These are phyloP conservation scores for Lodderomyces theae DNA, from an alignment of 1,139 yeast species.

Conservation along the genomic window DNA sequence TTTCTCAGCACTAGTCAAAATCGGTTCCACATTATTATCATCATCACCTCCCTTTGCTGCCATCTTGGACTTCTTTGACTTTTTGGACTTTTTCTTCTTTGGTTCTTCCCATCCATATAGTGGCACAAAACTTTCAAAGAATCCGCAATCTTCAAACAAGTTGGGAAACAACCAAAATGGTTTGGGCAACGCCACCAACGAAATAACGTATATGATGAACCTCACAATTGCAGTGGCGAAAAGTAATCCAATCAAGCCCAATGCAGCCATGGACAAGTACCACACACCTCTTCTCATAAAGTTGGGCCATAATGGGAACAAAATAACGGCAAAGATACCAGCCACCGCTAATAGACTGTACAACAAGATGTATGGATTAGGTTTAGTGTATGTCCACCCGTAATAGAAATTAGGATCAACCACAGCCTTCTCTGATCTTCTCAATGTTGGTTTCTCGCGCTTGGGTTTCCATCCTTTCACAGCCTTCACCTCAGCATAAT, in stretches of 20 bases:
- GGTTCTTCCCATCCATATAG: conserved; percentile 80
- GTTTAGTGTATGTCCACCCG: conserved; percentile 82
- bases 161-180: conserved; percentile 97
- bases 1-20: conserved; percentile 3
- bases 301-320: conserved; percentile 96
- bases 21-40: conserved; percentile 5
- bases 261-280: conserved; percentile 75
- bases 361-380: conserved; percentile 62
- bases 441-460: conserved; percentile 71
- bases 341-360: conserved; percentile 64
- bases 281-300: conserved; percentile 89
- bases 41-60: not conserved
- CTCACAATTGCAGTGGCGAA: conserved; percentile 79
- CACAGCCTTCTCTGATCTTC: conserved; percentile 64
- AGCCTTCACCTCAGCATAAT: conserved; percentile 66
- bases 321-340: conserved; percentile 70
- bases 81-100: conserved; percentile 24
- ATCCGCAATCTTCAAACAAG: conserved; percentile 92
- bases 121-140: conserved; percentile 88
- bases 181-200: conserved; percentile 56
- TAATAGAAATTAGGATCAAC: conserved; percentile 76
- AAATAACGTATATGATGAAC: conserved; percentile 63
- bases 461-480: conserved; percentile 63
- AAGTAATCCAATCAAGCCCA: conserved; percentile 74
- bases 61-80: conserved; percentile 16